phyloP scores from a whole-genome alignment of 495 filamentous ascomycete species.

The Neurospora sp. region DNA sequence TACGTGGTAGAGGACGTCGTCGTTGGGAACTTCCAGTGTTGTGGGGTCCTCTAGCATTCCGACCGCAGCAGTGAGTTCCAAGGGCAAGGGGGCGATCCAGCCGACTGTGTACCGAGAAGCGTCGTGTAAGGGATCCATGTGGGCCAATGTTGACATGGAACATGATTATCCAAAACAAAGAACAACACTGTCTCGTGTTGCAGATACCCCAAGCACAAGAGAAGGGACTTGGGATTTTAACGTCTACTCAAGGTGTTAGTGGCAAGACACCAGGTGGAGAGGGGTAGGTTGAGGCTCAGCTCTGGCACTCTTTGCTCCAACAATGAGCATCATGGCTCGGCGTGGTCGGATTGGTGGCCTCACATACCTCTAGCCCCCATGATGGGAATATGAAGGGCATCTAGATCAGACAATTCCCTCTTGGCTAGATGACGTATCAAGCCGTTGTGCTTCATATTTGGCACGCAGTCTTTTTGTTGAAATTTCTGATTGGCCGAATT shows the following conservation, averaged over 20 bases:
- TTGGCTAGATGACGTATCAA: too few species aligned
- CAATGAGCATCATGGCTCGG: neutral
- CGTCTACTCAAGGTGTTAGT: too few species aligned
- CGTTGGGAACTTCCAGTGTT: neutral
- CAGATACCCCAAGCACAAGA: too few species aligned
- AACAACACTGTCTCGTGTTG: neutral
- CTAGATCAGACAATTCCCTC: too few species aligned
- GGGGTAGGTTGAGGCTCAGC: neutral
- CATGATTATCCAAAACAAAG: neutral
- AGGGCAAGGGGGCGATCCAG: conserved; percentile 38
- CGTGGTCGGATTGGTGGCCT: neutral
- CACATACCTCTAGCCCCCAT: neutral
- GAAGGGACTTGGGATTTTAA: too few species aligned
- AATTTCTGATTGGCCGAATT: neutral
- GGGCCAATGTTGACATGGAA: neutral
- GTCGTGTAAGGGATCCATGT: neutral
- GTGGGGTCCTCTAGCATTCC: conserved; percentile 33
- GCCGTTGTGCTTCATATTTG: too few species aligned
- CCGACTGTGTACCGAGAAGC: conserved; percentile 31
- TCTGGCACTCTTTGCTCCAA: neutral
- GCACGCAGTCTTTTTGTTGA: neutral
- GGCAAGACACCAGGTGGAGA: neutral
- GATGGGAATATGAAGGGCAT: neutral
- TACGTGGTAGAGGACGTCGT: neutral
- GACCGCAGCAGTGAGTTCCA: conserved; percentile 34